These are phyloP conservation scores for Hapsidospora chrysogenum DNA, from an alignment of 495 filamentous ascomycete species.

Conservation along the genomic window DNA sequence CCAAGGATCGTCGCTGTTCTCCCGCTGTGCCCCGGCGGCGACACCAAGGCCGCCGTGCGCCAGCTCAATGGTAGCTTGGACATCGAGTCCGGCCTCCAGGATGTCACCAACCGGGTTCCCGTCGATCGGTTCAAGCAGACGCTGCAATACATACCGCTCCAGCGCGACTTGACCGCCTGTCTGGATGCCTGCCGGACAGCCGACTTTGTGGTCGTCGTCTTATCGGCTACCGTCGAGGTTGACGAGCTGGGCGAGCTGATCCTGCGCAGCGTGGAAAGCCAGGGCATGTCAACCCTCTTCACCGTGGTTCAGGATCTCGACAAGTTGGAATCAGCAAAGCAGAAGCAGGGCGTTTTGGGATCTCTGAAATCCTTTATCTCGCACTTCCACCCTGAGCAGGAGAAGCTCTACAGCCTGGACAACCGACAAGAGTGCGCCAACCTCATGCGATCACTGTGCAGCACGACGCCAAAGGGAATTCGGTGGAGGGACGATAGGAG, in stretches of 20 bases:
- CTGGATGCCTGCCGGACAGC: conserved; percentile 78
- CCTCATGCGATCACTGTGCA: conserved; percentile 77
- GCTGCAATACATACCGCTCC: conserved; percentile 61
- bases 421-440: conserved; percentile 79
- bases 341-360: conserved; percentile 50
- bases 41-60: conserved; percentile 46
- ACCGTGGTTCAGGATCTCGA: conserved; percentile 67
- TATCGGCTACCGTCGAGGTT: conserved; percentile 69
- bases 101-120: conserved; percentile 42
- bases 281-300: conserved; percentile 78
- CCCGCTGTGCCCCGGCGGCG: conserved; percentile 57
- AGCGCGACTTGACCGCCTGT: conserved; percentile 51
- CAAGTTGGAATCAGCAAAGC: conserved; percentile 60
- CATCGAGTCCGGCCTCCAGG: conserved; percentile 48
- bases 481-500: conserved; percentile 85
- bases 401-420: conserved; percentile 75
- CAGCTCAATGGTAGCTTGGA: conserved; percentile 66
- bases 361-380: conserved; percentile 81
- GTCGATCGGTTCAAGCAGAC: conserved; percentile 89
- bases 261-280: conserved; percentile 71
- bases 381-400: conserved; percentile 79
- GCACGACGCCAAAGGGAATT: conserved; percentile 76
- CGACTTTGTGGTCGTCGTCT: conserved; percentile 73
- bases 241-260: conserved; percentile 68
- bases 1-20: conserved; percentile 86